These are phyloP conservation scores for Vitis riparia DNA, from an alignment of 164 flowering plant species.

Conservation along the genomic window DNA sequence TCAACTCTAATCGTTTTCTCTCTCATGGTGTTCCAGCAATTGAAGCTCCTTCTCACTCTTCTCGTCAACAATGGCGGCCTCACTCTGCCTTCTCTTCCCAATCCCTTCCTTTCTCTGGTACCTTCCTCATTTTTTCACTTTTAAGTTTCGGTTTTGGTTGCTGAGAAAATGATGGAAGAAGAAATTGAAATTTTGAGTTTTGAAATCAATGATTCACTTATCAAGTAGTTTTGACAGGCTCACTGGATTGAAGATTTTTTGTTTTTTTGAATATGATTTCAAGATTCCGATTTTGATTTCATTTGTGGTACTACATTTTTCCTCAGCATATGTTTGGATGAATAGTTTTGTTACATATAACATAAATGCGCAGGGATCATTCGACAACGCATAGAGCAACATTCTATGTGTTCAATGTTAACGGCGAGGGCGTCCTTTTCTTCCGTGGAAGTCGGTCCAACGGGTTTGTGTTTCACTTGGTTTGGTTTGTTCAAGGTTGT, in stretches of 20 bases:
- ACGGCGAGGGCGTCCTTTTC: constrained; percentile 26
- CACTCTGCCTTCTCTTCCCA: constrained; percentile 11
- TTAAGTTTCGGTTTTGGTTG: neutral
- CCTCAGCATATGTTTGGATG: too few species aligned
- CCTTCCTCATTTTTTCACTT: neutral
- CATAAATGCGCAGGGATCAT: constrained; percentile 12
- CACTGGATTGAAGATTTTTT: too few species aligned
- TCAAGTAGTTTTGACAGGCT: too few species aligned
- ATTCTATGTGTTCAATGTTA: constrained; percentile 7
- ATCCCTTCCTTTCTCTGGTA: constrained; percentile 13
- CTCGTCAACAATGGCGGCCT: constrained; percentile 15
- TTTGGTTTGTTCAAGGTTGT: constrained; percentile 3
- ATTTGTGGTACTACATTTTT: too few species aligned
- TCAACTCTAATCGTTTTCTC: constrained; percentile 25
- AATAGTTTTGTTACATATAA: too few species aligned
- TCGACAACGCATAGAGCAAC: constrained; percentile 8
- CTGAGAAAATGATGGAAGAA: neutral
- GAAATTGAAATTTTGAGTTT: neutral
- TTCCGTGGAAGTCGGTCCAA: constrained; percentile 23
- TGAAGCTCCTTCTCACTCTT: constrained; percentile 9
- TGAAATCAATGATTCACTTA: too few species aligned
- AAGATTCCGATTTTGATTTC: too few species aligned
- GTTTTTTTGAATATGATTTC: too few species aligned
- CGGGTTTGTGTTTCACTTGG: constrained; percentile 35
- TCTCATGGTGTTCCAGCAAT: constrained; percentile 9